A percentile compares a stretch with the other conserved stretches of the same genome.
These are phyloP conservation scores for Cetraspora pellucida DNA, from an alignment of 192 early-diverging fungal genomes.

Conservation along the genomic window DNA sequence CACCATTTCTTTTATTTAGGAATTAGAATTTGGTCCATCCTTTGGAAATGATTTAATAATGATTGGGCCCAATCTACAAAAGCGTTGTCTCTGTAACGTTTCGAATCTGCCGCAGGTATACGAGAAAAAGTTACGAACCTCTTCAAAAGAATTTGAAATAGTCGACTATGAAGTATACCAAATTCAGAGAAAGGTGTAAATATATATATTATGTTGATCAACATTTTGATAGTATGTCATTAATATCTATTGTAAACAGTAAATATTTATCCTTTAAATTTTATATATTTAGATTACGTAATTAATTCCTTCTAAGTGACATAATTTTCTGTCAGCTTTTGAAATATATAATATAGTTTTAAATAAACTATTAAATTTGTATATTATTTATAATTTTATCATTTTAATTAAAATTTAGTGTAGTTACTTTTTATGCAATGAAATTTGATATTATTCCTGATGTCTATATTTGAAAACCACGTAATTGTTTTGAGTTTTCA, in stretches of 20 bases:
- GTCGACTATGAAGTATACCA: slow-evolving; percentile 20
- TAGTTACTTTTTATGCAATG: too few relatives aligned
- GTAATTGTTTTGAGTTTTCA: too few relatives aligned
- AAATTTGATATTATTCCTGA: too few relatives aligned
- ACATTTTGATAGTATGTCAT: background rate
- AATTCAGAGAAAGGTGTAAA: background rate
- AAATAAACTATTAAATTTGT: too few relatives aligned
- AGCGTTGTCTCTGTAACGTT: background rate
- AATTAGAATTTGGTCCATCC: background rate
- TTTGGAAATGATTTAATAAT: background rate
- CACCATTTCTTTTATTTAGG: too few relatives aligned
- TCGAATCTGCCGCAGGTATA: background rate
- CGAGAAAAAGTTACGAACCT: background rate
- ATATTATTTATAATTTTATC: too few relatives aligned
- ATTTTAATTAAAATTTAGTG: too few relatives aligned
- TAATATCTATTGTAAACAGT: background rate
- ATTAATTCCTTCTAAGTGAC: too few relatives aligned
- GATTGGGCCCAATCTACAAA: background rate
- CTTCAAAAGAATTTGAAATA: background rate
- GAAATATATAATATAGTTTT: too few relatives aligned
- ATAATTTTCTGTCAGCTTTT: too few relatives aligned
- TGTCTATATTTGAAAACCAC: too few relatives aligned
- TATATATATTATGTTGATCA: background rate
- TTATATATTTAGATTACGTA: too few relatives aligned
- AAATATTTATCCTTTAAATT: background rate